Percentiles rank a stretch among this genome's conserved stretches.
Conservation (phyloP, 2,329 filamentous ascomycete genomes). For the Rhynchosporium secalis region DNA sequence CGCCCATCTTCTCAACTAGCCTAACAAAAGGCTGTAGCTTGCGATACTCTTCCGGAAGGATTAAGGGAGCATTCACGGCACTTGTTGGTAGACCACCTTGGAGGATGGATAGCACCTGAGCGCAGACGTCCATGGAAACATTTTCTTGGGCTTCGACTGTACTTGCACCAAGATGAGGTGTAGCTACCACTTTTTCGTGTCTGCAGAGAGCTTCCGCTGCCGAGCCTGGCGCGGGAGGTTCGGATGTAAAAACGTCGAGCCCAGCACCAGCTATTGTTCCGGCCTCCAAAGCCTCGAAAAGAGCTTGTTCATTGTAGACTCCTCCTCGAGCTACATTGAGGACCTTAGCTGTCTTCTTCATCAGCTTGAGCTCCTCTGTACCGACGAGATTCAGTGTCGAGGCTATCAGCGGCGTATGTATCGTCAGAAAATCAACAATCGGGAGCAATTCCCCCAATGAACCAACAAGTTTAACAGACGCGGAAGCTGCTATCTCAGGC, state of each 20-base stretch:
- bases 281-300: constrained; percentile 68
- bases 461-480: constrained; percentile 63
- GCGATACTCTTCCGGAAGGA: constrained; percentile 76
- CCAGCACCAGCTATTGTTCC: constrained; percentile 75
- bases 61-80: constrained; percentile 80
- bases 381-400: constrained; percentile 75
- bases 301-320: constrained; percentile 74
- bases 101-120: constrained; percentile 74
- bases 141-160: constrained; percentile 84
- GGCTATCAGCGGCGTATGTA: constrained; percentile 78
- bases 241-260: constrained; percentile 76
- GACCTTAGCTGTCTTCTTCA: constrained; percentile 73
- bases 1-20: constrained; percentile 77
- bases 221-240: constrained; percentile 63
- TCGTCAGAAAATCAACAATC: constrained; percentile 72
- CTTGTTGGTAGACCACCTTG: constrained; percentile 70
- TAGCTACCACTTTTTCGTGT: constrained; percentile 73
- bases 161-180: constrained; percentile 77
- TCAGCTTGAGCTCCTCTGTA: constrained; percentile 62
- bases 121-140: constrained; percentile 79
- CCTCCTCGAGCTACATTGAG: constrained; percentile 80
- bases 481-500: constrained; percentile 66
- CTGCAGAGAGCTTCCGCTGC: constrained; percentile 62
- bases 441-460: constrained; percentile 62
- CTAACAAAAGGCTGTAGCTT: constrained; percentile 75